Evolutionary conservation across 2,329 filamentous ascomycete species (phyloP).

Genomic region (Phyllosticta ampelicida): DNA sequence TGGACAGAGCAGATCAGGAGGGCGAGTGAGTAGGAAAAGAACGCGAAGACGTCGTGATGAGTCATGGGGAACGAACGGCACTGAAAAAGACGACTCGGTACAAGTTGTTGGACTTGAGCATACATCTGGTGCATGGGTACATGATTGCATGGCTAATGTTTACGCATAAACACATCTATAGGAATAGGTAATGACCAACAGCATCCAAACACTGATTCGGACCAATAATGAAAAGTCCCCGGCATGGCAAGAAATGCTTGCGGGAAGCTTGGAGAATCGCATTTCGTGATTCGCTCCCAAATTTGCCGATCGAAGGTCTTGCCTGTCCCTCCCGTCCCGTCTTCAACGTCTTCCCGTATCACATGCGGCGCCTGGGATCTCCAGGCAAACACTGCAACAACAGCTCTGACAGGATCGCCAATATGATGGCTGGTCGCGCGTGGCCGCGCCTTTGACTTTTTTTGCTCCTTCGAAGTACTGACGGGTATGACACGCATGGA

Average conservation of each 20-base stretch:
- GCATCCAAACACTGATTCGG: neutral
- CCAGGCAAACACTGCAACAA: neutral
- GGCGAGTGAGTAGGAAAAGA: neutral
- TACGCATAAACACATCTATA: neutral
- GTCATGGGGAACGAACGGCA: neutral
- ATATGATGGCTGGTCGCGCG: neutral
- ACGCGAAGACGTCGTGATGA: neutral
- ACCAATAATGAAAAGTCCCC: neutral
- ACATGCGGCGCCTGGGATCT: neutral
- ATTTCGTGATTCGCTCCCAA: neutral
- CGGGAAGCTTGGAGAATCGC: too few species aligned
- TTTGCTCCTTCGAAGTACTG: neutral
- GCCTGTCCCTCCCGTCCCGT: neutral
- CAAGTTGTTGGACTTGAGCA: neutral
- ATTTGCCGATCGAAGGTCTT: neutral
- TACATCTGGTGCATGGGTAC: neutral
- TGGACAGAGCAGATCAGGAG: conserved; percentile 19
- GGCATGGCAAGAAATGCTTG: neutral
- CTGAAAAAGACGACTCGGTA: neutral
- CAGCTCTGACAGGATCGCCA: neutral
- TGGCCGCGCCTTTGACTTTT: neutral
- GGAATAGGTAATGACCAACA: neutral
- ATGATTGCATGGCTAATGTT: neutral
- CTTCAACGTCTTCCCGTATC: neutral
- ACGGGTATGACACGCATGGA: neutral